These are phyloP conservation scores for Viridothelium virens DNA, from an alignment of 495 filamentous ascomycete genomes.

Conservation along the genomic window DNA sequence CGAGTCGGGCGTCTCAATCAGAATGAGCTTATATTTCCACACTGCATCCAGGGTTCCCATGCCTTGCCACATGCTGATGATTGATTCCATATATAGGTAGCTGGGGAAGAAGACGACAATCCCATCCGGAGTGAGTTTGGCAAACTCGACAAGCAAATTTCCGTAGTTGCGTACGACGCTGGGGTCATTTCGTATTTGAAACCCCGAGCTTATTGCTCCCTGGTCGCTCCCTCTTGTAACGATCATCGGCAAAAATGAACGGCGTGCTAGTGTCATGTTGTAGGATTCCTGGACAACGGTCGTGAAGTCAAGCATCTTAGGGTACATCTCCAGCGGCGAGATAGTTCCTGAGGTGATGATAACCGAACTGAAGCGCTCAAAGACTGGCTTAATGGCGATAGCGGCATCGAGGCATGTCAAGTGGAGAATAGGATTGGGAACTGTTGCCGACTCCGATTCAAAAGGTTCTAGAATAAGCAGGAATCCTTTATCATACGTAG, in stretches of 20 bases:
- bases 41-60: constrained; percentile 96
- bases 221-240: constrained; percentile 94
- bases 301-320: constrained; percentile 90
- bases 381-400: constrained; percentile 96
- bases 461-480: constrained; percentile 92
- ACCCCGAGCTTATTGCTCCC: constrained; percentile 78
- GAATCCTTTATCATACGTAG: constrained; percentile 97
- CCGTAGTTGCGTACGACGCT: constrained; percentile 94
- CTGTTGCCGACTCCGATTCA: constrained; percentile 89
- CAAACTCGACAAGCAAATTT: constrained; percentile 82
- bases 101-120: constrained; percentile 98
- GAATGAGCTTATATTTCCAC: constrained; percentile 98
- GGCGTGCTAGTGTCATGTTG: constrained; percentile 89
- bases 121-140: constrained; percentile 89
- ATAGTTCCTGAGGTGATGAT: constrained; percentile 98
- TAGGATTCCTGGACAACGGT: constrained; percentile 95
- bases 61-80: constrained; percentile 97
- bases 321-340: constrained; percentile 97
- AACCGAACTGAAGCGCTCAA: constrained; percentile 93
- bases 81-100: constrained; percentile 98
- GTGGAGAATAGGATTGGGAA: constrained; percentile 91
- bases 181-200: constrained; percentile 90
- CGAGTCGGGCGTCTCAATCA: constrained; percentile 94
- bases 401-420: constrained; percentile 96
- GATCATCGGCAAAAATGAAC: constrained; percentile 95